Evolutionary conservation across 2,329 filamentous ascomycete species (phyloP), one percentile per base, ranked within the genome.

Genomic region (Daldinia sp.): DNA sequence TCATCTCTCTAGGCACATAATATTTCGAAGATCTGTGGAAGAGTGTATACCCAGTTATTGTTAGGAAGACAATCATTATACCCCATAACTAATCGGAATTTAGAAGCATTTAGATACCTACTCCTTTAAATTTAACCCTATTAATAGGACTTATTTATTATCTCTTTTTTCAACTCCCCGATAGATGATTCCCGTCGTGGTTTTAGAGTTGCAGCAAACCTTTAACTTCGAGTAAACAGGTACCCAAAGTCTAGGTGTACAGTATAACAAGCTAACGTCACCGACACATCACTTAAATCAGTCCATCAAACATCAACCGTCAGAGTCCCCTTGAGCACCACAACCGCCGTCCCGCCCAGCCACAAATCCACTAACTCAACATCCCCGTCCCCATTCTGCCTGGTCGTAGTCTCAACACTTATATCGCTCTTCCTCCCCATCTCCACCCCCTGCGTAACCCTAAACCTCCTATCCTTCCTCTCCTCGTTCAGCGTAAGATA

Each of bases 381-480:
- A 9, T 51, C 54, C 1, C 65, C 69, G 13, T 37, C 39, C 20
- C 12, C 69, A 26, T 30, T 35, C n/a, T 48, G 62, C 37, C 37
- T 55, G n/a, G 67, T 65, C 60, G 64, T 74, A 60, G 86, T 80
- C 62, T 85, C 81, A 39, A 88, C 82, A 42, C 77, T 73, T 54
- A 88, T 87, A 55, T 84, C 79, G 73, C 86, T 88, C 76, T 80
- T 80, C 70, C 88, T 79, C 5, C 88, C 89, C 86, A 92, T 91
- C 79, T 92, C 89, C 9, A 91, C 87, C 0, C 89, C 90, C 79
- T 92, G 90, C 65, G 86, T 86, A 69, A 92, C 80, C 64, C 84
- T 81, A 71, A 86, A 89, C 60, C 77, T 80, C 50, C 44, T 68
- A 4, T 60, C 70, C 60, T 26, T 64, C 76, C 48, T 65, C 64